A percentile compares a stretch with the other conserved stretches of the same genome.
phyloP scores from a whole-genome alignment of 2,329 filamentous ascomycete species.

The Podosphaera xanthii region DNA sequence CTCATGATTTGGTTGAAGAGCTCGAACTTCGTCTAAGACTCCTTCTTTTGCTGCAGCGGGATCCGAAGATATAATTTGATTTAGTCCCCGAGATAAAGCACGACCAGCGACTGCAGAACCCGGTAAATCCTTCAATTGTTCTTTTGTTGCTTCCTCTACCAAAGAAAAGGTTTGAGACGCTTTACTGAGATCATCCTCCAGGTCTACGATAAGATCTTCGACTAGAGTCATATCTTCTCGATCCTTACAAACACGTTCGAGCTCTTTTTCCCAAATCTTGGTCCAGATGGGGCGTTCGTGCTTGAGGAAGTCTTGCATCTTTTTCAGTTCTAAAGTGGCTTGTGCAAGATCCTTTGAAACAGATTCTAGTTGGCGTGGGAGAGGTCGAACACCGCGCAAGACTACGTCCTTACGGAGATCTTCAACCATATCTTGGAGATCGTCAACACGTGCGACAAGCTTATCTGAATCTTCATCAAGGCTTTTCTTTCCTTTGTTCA shows the following conservation, averaged over 20 bases:
- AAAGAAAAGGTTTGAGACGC: constrained; percentile 80
- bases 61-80: constrained; percentile 31
- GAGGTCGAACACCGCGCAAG: constrained; percentile 67
- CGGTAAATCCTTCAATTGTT: constrained; percentile 63
- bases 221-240: constrained; percentile 87
- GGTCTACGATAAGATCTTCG: constrained; percentile 79
- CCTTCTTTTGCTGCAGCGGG: constrained; percentile 71
- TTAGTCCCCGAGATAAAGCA: constrained; percentile 30
- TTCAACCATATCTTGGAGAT: constrained; percentile 90
- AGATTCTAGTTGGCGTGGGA: constrained; percentile 70
- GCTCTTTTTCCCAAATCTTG: constrained; percentile 96
- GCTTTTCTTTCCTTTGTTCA: constrained; percentile 67
- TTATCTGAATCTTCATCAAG: constrained; percentile 73
- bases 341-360: constrained; percentile 72
- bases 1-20: constrained; percentile 85
- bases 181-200: constrained; percentile 89
- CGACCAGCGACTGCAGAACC: constrained; percentile 28
- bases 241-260: constrained; percentile 89
- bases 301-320: constrained; percentile 78
- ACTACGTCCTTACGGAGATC: constrained; percentile 96
- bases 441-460: constrained; percentile 78
- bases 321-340: constrained; percentile 70
- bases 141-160: constrained; percentile 94
- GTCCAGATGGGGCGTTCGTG: constrained; percentile 93
- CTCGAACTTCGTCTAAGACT: constrained; percentile 78